Evolutionary conservation across 1,284 basidiomycete species (phyloP).

Genomic region (Puccinia brachypodii): DNA sequence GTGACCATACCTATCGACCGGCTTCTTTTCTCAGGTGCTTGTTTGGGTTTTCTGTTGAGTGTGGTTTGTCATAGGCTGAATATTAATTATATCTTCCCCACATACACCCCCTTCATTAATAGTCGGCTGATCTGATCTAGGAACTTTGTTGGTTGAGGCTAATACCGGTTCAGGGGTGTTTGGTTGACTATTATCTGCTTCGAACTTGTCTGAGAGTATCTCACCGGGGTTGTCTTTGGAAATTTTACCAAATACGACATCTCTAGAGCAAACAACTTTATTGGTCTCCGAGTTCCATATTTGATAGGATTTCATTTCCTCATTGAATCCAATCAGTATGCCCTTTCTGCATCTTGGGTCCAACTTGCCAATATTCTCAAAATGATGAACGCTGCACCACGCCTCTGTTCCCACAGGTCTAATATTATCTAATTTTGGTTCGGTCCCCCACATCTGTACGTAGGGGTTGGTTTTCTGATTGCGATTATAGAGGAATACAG

Average conservation of each 20-base stretch:
- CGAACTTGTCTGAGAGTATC: background rate
- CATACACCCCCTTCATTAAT: slow-evolving; percentile 1
- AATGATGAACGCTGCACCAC: background rate
- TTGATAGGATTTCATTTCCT: slow-evolving; percentile 9
- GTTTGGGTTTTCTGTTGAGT: background rate
- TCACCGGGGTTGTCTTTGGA: background rate
- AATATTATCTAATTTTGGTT: slow-evolving; percentile 8
- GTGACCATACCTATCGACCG: slow-evolving; percentile 13
- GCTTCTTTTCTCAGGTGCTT: slow-evolving; percentile 26
- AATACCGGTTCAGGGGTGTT: background rate
- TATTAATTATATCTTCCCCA: background rate
- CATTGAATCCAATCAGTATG: slow-evolving; percentile 11
- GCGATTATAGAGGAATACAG: background rate
- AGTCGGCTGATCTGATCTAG: background rate
- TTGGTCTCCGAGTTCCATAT: background rate
- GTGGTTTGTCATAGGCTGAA: background rate
- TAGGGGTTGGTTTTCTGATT: slow-evolving; percentile 7
- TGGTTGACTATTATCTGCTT: background rate
- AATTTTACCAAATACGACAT: slow-evolving; percentile 3
- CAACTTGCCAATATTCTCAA: background rate
- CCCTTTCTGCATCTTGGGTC: background rate
- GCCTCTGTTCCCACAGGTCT: background rate
- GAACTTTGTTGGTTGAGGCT: background rate
- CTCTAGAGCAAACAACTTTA: slow-evolving; percentile 20
- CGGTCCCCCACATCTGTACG: background rate